Evolutionary conservation across 2,329 filamentous ascomycete genomes (phyloP).

Genomic region (Aureobasidium vineae): DNA sequence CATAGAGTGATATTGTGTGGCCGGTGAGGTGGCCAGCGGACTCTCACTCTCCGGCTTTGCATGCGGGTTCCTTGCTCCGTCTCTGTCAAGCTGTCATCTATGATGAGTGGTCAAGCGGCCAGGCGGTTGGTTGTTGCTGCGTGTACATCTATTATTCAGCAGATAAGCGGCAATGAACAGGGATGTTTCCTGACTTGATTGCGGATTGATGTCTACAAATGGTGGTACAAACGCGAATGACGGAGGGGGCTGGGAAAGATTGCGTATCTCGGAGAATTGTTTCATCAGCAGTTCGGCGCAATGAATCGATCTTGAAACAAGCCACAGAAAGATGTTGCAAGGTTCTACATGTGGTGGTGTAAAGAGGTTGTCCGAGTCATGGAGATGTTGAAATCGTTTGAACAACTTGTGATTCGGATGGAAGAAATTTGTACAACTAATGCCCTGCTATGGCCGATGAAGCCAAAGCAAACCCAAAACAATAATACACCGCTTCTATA

Average conservation of each 20-base stretch:
- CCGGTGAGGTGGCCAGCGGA: neutral
- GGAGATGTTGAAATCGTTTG: neutral
- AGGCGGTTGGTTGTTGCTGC: neutral
- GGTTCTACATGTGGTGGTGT: neutral
- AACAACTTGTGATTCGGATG: neutral
- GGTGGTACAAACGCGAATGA: constrained; percentile 3
- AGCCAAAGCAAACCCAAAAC: constrained; percentile 1
- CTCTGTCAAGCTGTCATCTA: neutral
- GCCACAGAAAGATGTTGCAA: neutral
- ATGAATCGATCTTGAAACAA: constrained; percentile 6
- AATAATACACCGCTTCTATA: constrained; percentile 15
- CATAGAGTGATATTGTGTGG: no score
- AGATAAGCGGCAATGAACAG: neutral
- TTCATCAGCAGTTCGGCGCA: constrained; percentile 12
- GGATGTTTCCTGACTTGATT: neutral
- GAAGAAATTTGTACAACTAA: constrained; percentile 15
- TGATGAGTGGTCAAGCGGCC: neutral
- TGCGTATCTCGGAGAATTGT: constrained; percentile 17
- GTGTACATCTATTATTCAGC: neutral
- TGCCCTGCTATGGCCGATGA: constrained; percentile 10
- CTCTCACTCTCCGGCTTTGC: neutral
- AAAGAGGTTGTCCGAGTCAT: neutral
- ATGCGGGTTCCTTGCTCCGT: neutral
- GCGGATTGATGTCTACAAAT: neutral
- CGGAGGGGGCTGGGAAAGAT: constrained; percentile 16